Percentiles rank a stretch among this genome's conserved stretches.
Evolutionary conservation across 2,329 filamentous ascomycete genomes (phyloP).

Genomic region (Fusarium palustre): DNA sequence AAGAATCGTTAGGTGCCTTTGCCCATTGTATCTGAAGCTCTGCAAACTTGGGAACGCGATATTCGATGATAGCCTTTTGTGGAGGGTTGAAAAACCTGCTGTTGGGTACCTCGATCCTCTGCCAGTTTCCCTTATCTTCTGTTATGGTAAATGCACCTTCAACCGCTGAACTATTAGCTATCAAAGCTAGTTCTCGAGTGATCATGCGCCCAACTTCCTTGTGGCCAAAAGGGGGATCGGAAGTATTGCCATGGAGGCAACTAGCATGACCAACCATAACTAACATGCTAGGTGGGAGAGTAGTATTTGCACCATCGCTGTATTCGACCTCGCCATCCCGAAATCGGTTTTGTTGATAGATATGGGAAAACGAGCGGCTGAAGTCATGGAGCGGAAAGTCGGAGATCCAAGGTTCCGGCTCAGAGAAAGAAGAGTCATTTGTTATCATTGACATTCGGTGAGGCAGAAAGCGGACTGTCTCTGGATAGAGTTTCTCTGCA

Average conservation of each 20-base stretch:
- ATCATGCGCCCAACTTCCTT: background rate
- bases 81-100: background rate
- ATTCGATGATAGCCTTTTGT: conserved; percentile 1
- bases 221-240: background rate
- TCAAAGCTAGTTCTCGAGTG: conserved; percentile 2
- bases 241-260: background rate
- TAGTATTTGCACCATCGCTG: background rate
- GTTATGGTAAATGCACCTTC: conserved; percentile 3
- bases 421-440: too few relatives aligned
- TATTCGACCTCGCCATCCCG: background rate
- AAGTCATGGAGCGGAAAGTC: background rate
- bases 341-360: background rate
- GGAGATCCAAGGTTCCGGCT: conserved; percentile 1
- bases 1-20: background rate
- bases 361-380: background rate
- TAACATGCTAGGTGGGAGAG: background rate
- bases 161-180: background rate
- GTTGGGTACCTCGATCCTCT: conserved; percentile 7
- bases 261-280: background rate
- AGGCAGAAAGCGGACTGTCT: background rate
- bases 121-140: conserved; percentile 1
- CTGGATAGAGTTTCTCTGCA: background rate
- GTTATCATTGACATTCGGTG: background rate
- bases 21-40: conserved; percentile 7
- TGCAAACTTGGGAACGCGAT: background rate